Conservation (phyloP, 257 asterid species). For the Forsythia viridissima region DNA sequence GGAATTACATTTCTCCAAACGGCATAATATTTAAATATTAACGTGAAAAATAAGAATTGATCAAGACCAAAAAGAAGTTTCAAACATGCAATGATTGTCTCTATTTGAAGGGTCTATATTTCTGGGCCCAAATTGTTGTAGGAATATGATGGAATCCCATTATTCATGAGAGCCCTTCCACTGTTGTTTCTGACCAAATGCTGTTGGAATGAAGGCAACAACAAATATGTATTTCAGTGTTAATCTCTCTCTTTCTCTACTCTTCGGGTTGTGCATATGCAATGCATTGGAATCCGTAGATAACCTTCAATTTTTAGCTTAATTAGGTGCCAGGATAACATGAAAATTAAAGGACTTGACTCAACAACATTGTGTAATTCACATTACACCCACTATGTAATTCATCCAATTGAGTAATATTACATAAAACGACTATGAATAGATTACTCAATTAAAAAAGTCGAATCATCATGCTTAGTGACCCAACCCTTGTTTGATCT, state of each 20-base stretch:
- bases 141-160: not conserved
- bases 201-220: not conserved
- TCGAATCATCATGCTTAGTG: no score
- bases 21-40: no score
- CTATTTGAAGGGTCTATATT: not conserved
- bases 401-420: no score
- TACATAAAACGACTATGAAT: no score
- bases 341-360: not conserved
- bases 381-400: no score
- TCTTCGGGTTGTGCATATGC: not conserved
- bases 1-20: no score
- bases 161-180: not conserved
- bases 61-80: not conserved
- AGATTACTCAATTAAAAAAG: no score
- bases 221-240: not conserved
- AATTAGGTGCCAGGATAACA: not conserved
- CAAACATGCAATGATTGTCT: slow-evolving; percentile 1
- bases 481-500: no score
- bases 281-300: not conserved
- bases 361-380: no score
- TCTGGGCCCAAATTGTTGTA: not conserved
- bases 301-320: not conserved
- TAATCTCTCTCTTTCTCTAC: no score
- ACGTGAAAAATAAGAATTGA: no score
- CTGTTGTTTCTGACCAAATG: slow-evolving; percentile 4